Base-by-base conservation (phyloP, 805 yeast species). In the Nakazawaea ernobii region DNA sequence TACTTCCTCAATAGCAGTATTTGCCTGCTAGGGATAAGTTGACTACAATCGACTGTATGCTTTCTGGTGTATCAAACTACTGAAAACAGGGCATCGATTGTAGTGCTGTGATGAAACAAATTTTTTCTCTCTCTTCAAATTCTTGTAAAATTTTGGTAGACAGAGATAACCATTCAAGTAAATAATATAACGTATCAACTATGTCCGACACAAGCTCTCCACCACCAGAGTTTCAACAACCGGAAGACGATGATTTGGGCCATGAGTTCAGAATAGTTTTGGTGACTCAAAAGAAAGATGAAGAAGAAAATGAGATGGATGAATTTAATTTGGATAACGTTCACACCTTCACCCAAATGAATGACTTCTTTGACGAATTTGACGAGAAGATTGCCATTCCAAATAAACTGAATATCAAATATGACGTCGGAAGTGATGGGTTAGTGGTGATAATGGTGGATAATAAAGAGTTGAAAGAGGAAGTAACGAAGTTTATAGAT, bases 351-450 rank as follows among this genome's bases (percentile, higher is more conserved):
- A 72, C 68, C 13, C 73, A 69, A 38, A 71, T 77, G 56, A 77
- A 79, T 55, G 61, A 56, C 30, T 77, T 78, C 52, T 78, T 79
- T 52, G 81, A 79, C 53, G 56, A 58, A 35, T 79, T 79, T 53
- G 84, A 79, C 56, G 73, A 66, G 35, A 59, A 60, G 24, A 66
- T 79, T 13, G 80, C 82, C 8, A 65, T 71, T 37, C 83, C 82
- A 3, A 78, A 79, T 52, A 79, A 77, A 51, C 75, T 71, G 4
- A 69, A 71, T 50, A 70, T 79, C 53, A 77, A 77, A 56, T 79
- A 79, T 54, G 83, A 79, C 51, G 82, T 77, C 2, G 82, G 83
- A 4, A 74, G 80, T 43, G 84, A 79, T 55, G 84, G 84, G 4
- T 61, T 79, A 46, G 78, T 79, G 47, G 77, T 79, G 47, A 69